phyloP scores from a whole-genome alignment of 257 asterid genomes.

The Ilex aquifolium region DNA sequence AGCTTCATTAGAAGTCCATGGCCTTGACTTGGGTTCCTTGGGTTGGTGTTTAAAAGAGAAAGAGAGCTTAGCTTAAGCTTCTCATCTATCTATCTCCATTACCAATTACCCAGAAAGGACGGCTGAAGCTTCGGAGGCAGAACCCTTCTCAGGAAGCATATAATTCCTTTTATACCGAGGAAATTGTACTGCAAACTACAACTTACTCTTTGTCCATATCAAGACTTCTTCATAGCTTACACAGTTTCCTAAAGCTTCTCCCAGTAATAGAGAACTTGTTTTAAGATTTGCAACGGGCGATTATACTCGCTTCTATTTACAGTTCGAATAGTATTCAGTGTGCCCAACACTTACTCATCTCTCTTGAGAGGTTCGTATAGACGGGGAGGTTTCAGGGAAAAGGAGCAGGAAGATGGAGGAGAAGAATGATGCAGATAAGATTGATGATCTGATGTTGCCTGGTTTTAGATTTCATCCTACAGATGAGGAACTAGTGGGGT shows the following conservation, averaged over 20 bases:
- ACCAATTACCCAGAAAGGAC: not conserved
- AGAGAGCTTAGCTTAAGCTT: conserved; percentile 7
- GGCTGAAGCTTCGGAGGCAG: not conserved
- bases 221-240: not conserved
- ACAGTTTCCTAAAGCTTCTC: not conserved
- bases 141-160: conserved; percentile 7
- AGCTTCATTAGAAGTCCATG: conserved; percentile 20
- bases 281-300: not conserved
- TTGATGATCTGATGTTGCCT: conserved; percentile 68
- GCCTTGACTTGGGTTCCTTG: conserved; percentile 29
- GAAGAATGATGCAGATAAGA: conserved; percentile 42
- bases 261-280: not conserved
- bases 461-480: conserved; percentile 89
- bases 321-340: not conserved
- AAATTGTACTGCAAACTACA: not conserved
- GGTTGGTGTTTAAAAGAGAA: conserved; percentile 9
- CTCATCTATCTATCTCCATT: not conserved
- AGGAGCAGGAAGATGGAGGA: conserved; percentile 36
- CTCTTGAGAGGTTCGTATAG: not conserved
- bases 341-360: not conserved
- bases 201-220: not conserved
- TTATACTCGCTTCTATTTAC: not conserved
- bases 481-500: conserved; percentile 78
- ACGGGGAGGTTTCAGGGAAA: not conserved
- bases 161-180: not conserved